Conservation (phyloP, 2,329 filamentous ascomycete genomes). For the Aspergillus brasiliensis region DNA sequence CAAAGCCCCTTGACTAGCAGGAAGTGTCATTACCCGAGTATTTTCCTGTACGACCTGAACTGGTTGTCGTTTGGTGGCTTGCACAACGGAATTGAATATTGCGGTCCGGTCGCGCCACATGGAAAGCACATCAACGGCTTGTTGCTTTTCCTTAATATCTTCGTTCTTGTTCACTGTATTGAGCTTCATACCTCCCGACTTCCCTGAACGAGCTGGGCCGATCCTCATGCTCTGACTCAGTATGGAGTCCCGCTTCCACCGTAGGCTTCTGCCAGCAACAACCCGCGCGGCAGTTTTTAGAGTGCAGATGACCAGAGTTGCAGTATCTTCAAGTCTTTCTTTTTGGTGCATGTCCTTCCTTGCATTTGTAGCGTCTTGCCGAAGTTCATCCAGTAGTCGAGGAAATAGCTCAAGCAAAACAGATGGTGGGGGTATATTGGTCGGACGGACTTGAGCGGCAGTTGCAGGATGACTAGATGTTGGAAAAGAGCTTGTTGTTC, state of each 20-base stretch:
- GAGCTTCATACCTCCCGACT: constrained; percentile 84
- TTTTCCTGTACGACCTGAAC: constrained; percentile 72
- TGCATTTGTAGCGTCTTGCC: constrained; percentile 65
- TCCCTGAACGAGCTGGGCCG: constrained; percentile 69
- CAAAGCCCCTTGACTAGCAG: constrained; percentile 64
- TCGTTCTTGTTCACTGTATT: constrained; percentile 82
- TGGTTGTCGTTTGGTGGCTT: constrained; percentile 39
- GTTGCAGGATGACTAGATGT: not conserved
- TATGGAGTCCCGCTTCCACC: constrained; percentile 88
- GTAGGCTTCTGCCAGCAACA: constrained; percentile 78
- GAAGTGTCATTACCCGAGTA: constrained; percentile 68
- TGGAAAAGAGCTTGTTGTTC: not conserved
- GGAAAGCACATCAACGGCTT: constrained; percentile 74
- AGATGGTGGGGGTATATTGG: constrained; percentile 86
- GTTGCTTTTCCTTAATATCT: constrained; percentile 78
- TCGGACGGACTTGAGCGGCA: constrained; percentile 60
- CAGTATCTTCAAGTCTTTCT: constrained; percentile 20
- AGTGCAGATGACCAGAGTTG: constrained; percentile 30
- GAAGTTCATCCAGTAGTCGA: constrained; percentile 66
- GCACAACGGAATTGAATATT: constrained; percentile 65
- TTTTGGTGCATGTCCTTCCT: constrained; percentile 59
- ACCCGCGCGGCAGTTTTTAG: constrained; percentile 70
- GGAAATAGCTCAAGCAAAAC: constrained; percentile 78
- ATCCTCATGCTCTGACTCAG: constrained; percentile 88
- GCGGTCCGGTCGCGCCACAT: constrained; percentile 77